A percentile compares a stretch with the other conserved stretches of the same genome.
Evolutionary conservation across 2,329 filamentous ascomycete genomes (phyloP).

Genomic region (Phoma sp.): DNA sequence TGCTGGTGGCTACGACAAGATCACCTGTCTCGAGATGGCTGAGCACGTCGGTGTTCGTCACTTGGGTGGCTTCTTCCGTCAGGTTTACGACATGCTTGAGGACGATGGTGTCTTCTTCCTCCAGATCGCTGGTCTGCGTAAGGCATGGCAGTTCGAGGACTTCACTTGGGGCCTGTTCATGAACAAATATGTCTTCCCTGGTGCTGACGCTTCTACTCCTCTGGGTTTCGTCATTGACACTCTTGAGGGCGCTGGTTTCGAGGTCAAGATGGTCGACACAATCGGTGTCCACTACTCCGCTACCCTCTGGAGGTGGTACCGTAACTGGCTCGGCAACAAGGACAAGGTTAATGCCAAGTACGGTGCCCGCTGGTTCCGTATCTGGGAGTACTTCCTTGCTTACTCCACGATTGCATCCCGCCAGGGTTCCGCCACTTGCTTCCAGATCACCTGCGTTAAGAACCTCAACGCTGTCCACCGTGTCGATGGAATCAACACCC

Average conservation of each 20-base stretch:
- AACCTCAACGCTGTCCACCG: conserved; percentile 89
- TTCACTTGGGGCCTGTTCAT: conserved; percentile 98
- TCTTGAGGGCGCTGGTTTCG: conserved; percentile 86
- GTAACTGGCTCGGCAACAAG: conserved; percentile 95
- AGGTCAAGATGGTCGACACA: conserved; percentile 91
- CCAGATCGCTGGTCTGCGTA: conserved; percentile 92
- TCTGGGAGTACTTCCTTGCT: conserved; percentile 92
- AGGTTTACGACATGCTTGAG: conserved; percentile 94
- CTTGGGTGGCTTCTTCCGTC: conserved; percentile 79
- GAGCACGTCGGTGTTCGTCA: conserved; percentile 97
- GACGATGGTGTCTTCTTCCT: conserved; percentile 97
- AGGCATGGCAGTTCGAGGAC: conserved; percentile 97
- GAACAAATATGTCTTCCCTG: conserved; percentile 99
- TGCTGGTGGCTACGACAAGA: conserved; percentile 85
- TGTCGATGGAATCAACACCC: conserved; percentile 73
- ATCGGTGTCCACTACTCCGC: conserved; percentile 97
- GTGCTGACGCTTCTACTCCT: conserved; percentile 93
- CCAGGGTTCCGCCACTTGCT: conserved; percentile 85
- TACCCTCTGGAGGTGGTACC: conserved; percentile 97
- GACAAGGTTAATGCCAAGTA: conserved; percentile 96
- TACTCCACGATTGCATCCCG: conserved; percentile 84
- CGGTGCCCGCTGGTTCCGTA: conserved; percentile 93
- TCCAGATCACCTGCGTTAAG: conserved; percentile 86
- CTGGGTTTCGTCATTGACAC: conserved; percentile 85
- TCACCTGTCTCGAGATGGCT: conserved; percentile 97